A percentile compares a stretch with the other conserved stretches of the same genome.
Evolutionary conservation across 2,329 filamentous ascomycete genomes (phyloP).

Genomic region (Fusarium odoratissimum): DNA sequence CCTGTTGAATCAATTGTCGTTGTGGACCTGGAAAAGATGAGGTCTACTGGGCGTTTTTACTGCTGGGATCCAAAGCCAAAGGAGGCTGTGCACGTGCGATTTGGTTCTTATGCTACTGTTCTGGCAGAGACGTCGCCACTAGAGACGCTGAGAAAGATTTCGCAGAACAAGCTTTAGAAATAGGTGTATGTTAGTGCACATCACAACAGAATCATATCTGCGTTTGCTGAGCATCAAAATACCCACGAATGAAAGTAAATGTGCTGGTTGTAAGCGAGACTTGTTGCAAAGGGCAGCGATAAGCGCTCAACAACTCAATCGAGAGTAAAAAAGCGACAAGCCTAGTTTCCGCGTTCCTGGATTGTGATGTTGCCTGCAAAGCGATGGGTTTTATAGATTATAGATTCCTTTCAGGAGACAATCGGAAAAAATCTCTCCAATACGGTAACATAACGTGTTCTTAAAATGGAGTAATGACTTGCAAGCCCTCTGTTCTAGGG

Average conservation of each 20-base stretch:
- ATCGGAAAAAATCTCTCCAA: too few relatives aligned
- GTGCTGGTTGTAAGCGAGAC: too few relatives aligned
- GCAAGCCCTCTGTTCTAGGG: neutral
- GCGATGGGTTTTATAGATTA: too few relatives aligned
- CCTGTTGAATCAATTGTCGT: slow-evolving; percentile 26
- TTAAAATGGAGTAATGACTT: neutral
- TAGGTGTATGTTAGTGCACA: neutral
- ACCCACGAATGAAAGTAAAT: accelerated
- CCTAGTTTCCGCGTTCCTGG: accelerated
- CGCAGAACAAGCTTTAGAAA: neutral
- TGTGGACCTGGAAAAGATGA: slow-evolving; percentile 26
- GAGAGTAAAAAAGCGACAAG: neutral
- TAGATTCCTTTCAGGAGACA: too few relatives aligned
- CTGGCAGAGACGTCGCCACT: slow-evolving; percentile 9
- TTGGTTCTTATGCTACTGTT: slow-evolving; percentile 23
- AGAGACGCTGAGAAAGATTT: neutral
- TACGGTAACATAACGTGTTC: too few relatives aligned
- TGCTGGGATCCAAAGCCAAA: slow-evolving; percentile 32
- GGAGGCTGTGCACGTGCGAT: slow-evolving; percentile 20
- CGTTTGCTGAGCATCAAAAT: accelerated
- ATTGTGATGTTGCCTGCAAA: too few relatives aligned
- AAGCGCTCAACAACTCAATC: too few relatives aligned
- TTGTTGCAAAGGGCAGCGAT: too few relatives aligned
- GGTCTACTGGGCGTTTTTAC: slow-evolving; percentile 23
- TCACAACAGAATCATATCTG: too few relatives aligned